Base-by-base conservation (phyloP, 2,329 filamentous ascomycete genomes). In the Dissoconium aciculare region DNA sequence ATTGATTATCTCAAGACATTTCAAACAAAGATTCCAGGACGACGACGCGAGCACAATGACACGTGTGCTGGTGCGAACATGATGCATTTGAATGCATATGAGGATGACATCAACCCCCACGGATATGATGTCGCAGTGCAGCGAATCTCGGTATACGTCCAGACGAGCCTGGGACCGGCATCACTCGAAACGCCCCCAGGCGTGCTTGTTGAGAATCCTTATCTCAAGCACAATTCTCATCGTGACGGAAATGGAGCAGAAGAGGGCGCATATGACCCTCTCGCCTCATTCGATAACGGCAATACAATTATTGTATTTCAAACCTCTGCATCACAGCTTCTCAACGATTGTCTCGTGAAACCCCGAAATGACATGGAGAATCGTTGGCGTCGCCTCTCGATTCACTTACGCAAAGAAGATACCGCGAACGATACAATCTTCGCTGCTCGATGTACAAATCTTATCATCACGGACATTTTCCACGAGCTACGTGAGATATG, bases 241-340 rank as follows among this genome's bases (percentile, higher is more conserved):
- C 19, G n/a, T 8, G 8, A 8, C 19, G 19, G n/a, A n/a, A 23
- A 23, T 23, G n/a, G 8, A 23, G 8, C 8, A 8, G 19, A 23
- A n/a, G 19, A 23, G 8, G n/a, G n/a, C 8, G 29, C 15, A 15
- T 12, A 31, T 16, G 31, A 17, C n/a, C 28, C 39, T 14, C 26
- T 45, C 10, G 25, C 36, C 6, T 26, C 28, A 5, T 54, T 65
- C 4, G 66, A 69, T 35, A 66, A 66, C 28, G 56, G 57, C 12
- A 61, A 57, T 35, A 63, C 62, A 0, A 61, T 69, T 33, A 64
- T 69, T 32, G 49, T 69, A 15, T 67, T 69, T 36, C 65, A 69
- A 36, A 59, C 62, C 28, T 62, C 62, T 0, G 57, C 63, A 15
- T 60, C 60, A 2, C 53, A 56, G 11, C 55, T 53, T 8, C 57